phyloP scores from a whole-genome alignment of 208 protist genomes.

The Herpetomonas samuelpessoai region DNA sequence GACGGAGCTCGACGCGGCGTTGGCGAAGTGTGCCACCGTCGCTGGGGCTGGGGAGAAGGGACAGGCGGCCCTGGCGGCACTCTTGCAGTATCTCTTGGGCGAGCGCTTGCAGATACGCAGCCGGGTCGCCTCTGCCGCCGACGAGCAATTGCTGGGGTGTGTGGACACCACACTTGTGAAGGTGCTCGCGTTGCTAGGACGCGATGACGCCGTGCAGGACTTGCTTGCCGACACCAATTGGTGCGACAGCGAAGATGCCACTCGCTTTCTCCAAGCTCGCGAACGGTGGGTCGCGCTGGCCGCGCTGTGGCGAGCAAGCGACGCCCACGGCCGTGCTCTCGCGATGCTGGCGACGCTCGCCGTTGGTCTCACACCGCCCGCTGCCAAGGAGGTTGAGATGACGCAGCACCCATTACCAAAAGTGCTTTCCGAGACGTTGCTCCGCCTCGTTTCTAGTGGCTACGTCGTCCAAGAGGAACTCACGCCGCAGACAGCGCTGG shows the following conservation, averaged over 20 bases:
- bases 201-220: slow-evolving; percentile 43
- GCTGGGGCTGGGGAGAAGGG: background rate
- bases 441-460: background rate
- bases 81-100: slow-evolving; percentile 21
- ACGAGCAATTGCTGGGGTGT: slow-evolving; percentile 14
- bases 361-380: background rate
- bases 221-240: slow-evolving; percentile 37
- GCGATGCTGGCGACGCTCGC: slow-evolving; percentile 18
- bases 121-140: slow-evolving; percentile 1
- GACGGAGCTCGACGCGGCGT: background rate
- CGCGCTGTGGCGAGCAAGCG: slow-evolving; percentile 24
- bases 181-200: slow-evolving; percentile 24
- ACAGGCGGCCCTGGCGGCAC: slow-evolving; percentile 1
- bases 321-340: slow-evolving; percentile 19
- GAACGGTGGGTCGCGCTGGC: slow-evolving; percentile 54
- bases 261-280: slow-evolving; percentile 28
- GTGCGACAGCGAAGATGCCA: slow-evolving; percentile 29
- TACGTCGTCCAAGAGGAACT: background rate
- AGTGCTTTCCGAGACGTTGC: no score
- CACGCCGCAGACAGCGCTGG: background rate
- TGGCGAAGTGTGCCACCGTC: slow-evolving; percentile 9
- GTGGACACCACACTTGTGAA: slow-evolving; percentile 53
- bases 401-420: no score
- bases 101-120: slow-evolving; percentile 5
- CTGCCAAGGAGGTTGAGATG: background rate